phyloP scores from a whole-genome alignment of 495 filamentous ascomycete species.

The Podospora anserina region DNA sequence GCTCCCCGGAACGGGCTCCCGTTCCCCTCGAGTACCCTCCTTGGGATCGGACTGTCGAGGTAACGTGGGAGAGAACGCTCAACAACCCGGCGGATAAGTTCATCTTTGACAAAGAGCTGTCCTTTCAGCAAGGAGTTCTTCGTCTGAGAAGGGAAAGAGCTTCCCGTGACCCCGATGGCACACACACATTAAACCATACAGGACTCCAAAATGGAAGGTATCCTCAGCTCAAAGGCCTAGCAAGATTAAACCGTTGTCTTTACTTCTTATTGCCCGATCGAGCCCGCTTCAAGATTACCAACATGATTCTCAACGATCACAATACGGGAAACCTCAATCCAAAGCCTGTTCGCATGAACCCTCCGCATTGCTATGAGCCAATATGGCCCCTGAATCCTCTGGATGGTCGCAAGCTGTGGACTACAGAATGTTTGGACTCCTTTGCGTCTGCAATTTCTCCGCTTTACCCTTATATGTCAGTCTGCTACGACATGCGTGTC shows the following conservation, averaged over 20 bases:
- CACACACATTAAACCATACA: neutral
- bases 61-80: conserved; percentile 21
- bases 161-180: neutral
- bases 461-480: conserved; percentile 18
- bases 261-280: conserved; percentile 25
- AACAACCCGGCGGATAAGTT: conserved; percentile 5
- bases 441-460: conserved; percentile 17
- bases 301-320: conserved; percentile 7
- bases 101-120: conserved; percentile 12
- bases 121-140: conserved; percentile 17
- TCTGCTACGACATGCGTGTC: conserved; percentile 27
- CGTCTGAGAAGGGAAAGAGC: conserved; percentile 14
- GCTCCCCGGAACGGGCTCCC: neutral
- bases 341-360: conserved; percentile 31
- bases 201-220: neutral
- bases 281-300: conserved; percentile 25
- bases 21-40: conserved; percentile 15
- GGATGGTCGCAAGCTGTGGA: conserved; percentile 15
- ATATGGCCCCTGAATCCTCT: conserved; percentile 22
- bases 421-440: conserved; percentile 28
- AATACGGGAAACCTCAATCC: conserved; percentile 4
- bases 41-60: conserved; percentile 34
- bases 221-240: neutral
- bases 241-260: neutral
- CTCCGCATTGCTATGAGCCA: conserved; percentile 9